Evolutionary conservation across 2,329 filamentous ascomycete species (phyloP).

Genomic region (Raffaelea ambrosiae): DNA sequence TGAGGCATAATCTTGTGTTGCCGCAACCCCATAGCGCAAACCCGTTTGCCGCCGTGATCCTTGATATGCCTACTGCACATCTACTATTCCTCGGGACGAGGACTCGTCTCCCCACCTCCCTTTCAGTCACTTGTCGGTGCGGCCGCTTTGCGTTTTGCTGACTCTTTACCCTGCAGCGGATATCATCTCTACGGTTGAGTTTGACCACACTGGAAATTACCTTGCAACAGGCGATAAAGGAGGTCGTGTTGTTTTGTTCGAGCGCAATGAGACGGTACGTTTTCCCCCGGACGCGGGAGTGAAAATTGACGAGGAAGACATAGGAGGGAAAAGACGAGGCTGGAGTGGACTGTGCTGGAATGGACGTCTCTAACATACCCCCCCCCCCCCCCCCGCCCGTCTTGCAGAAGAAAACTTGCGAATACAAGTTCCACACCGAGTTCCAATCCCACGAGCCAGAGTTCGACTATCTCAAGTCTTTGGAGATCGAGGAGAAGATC

Average conservation of each 20-base stretch:
- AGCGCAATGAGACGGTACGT: conserved; percentile 88
- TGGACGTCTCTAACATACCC: conserved; percentile 26
- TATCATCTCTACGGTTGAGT: conserved; percentile 87
- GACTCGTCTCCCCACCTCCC: too few relatives aligned
- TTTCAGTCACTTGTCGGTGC: too few relatives aligned
- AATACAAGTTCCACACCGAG: conserved; percentile 99
- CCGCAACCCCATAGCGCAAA: neutral
- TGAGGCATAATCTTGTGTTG: conserved; percentile 28
- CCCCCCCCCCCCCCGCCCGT: too few relatives aligned
- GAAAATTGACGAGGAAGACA: neutral
- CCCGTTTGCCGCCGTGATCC: too few relatives aligned
- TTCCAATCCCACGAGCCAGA: conserved; percentile 99
- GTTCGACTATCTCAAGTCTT: conserved; percentile 97
- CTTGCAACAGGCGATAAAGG: conserved; percentile 86
- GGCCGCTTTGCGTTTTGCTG: too few relatives aligned
- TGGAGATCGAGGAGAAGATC: conserved; percentile 99
- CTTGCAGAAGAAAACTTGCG: conserved; percentile 94
- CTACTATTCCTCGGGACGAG: neutral
- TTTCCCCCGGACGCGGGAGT: too few relatives aligned
- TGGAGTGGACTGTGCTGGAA: too few relatives aligned
- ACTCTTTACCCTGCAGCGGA: conserved; percentile 48
- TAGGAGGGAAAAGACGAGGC: too few relatives aligned
- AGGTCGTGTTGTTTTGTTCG: conserved; percentile 75
- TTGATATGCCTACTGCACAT: neutral
- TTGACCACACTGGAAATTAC: conserved; percentile 85